Evolutionary conservation across 1,284 basidiomycete genomes (phyloP), one percentile per base, ranked within the genome.

Genomic region (Boletus semigastroideus): DNA sequence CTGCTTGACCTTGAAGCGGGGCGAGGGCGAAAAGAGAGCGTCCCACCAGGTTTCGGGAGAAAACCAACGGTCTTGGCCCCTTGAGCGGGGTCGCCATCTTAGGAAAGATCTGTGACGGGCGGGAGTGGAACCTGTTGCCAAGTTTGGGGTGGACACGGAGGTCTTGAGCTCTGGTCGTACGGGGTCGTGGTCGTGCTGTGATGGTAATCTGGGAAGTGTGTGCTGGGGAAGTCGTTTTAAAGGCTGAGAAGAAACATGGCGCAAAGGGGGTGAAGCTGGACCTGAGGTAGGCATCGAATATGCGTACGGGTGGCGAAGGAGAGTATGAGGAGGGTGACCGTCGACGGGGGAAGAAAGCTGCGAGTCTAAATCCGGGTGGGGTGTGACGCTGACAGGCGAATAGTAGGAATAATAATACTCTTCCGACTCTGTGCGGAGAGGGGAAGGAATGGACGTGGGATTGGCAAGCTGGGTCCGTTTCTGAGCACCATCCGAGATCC

Each of bases 11-110:
- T 78, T 80, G 58, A 90, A 79, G 44, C 86, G 76, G 6, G 87
- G 88, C 0, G 86, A 78, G 4, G 87, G 88, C 51, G 90, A 83
- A 38, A 90, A 67, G 4, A 90, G 59, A 2, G 87, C 87, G 59
- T 89, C 86, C 67, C 88, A 90, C 86, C 87, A 88, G 11, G 84
- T 83, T 68, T 90, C 86, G 0, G 86, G 79, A 2, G 82, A 79
- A 2, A 89, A 60, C 84, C 85, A 88, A 8, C 82, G 73, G 36
- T 87, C 83, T 56, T 74, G 80, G 19, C 72, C 70, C 63, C 72
- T 78, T 20, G 64, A 49, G 31, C 56, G 44, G 17, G 54, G 38
- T 22, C 41, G 50, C 50, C 53, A 63, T 48, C 43, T 59, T 6
- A 52, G 14, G n/a, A 53, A 3, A 3, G 54, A 54, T 27, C 52